A percentile compares a stretch with the other conserved stretches of the same genome.
phyloP scores from a whole-genome alignment of 1,284 basidiomycete species.

The Rhodotorula sp. region DNA sequence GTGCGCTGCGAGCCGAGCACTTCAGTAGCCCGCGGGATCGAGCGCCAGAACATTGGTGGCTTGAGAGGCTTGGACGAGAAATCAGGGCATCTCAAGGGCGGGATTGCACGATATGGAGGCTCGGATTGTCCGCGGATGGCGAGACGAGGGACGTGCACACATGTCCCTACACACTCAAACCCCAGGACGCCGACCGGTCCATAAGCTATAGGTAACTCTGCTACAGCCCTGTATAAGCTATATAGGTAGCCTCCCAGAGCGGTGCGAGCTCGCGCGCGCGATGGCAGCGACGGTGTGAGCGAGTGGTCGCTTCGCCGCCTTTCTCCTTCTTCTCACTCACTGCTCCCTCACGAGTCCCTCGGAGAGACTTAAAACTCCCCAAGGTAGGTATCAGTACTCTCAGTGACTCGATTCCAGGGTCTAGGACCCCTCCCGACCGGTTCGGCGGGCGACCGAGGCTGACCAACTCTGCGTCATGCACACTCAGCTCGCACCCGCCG shows the following conservation, averaged over 20 bases:
- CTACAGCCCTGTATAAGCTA: no score
- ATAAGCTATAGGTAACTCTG: no score
- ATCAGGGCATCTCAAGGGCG: background rate
- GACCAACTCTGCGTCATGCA: background rate
- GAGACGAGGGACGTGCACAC: background rate
- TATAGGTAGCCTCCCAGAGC: no score
- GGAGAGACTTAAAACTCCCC: no score
- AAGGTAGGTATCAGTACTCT: no score
- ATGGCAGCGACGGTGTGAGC: background rate
- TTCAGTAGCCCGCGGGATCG: conserved; percentile 12
- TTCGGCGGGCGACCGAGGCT: background rate
- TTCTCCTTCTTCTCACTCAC: background rate
- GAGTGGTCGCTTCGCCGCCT: background rate
- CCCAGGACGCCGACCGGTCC: no score
- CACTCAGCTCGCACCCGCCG: background rate
- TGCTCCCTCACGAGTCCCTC: background rate
- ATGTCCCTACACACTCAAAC: no score
- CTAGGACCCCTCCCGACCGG: no score
- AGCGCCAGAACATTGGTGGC: conserved; percentile 13
- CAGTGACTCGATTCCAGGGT: no score
- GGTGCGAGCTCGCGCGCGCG: background rate
- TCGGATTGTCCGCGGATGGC: conserved; percentile 1
- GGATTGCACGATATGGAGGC: background rate
- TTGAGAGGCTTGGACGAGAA: background rate
- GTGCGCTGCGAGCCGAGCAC: background rate